Base-by-base conservation (phyloP, 2,329 filamentous ascomycete species). In the Calonectria ilicicola region DNA sequence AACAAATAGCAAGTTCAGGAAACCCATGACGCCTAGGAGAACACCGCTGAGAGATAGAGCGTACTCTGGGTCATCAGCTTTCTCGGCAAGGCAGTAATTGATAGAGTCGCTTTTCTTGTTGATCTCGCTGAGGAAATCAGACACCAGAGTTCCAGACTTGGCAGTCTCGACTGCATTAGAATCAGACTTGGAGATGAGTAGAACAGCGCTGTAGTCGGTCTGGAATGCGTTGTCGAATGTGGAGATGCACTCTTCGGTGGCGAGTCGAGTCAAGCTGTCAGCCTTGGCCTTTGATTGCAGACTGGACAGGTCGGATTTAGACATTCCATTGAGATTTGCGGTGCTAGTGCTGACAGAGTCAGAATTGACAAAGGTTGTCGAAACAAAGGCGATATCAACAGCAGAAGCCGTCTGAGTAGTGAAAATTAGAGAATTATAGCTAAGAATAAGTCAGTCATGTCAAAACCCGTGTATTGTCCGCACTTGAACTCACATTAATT, bases 361-460 rank as follows among this genome's bases (percentile, higher is more conserved):
- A 49, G 44, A 65, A 27, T 42, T 60, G 65, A 75, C 29, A 35
- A 74, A 75, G 1, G 74, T 71, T 49, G 72, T 67, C 70, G 74
- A 72, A 38, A 74, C 74, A 15, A 75, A 62, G 6, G 70, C 71
- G 44, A 77, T 70, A 49, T 71, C 63, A 44, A 71, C 65, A 38
- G 51, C 66, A 17, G 72, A 29, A 23, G 81, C 81, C 46, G 82
- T 80, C 56, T 83, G 82, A 14, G 84, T 85, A 71, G 84, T 84
- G 71, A 86, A 87, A 58, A 89, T 84, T 81, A 89, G 78, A 72
- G 87, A 83, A 86, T 89, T 89, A 85, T 88, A 89, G 78, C 87
- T 88, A 9, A 17, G 17, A 29, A 66, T 12, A 15, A 64, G 78
- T 26, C 19, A n/a, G 21, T 62, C 17, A 21, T 27, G 14, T 15